These are phyloP conservation scores for Plasmodium inui DNA, from an alignment of 169 alveolate genomes.

Conservation along the genomic window DNA sequence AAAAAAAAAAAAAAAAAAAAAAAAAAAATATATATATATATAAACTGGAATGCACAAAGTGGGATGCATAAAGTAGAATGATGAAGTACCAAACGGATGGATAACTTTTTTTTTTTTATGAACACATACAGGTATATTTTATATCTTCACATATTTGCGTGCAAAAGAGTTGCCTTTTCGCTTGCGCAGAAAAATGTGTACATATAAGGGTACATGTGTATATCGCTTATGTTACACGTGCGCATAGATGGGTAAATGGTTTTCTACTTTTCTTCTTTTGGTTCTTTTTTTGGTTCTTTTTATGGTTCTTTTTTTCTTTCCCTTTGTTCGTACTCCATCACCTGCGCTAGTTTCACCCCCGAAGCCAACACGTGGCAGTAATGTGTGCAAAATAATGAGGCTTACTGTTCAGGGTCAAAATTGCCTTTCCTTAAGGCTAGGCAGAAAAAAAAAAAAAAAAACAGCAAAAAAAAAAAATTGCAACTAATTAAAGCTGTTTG, in stretches of 20 bases:
- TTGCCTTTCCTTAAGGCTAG: neutral
- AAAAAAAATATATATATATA: neutral
- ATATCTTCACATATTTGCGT: neutral
- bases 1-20: conserved; percentile 2
- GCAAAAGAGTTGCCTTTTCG: neutral
- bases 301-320: conserved; percentile 2
- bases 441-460: conserved; percentile 6
- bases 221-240: neutral
- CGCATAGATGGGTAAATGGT: neutral
- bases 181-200: neutral
- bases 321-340: neutral
- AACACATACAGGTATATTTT: neutral
- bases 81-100: neutral
- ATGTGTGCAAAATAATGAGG: conserved; percentile 52
- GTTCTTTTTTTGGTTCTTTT: neutral
- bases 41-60: neutral
- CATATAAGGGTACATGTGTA: neutral
- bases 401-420: neutral
- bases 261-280: neutral
- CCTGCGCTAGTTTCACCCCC: neutral
- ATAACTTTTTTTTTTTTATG: neutral
- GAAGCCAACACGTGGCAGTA: neutral
- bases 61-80: neutral
- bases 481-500: neutral
- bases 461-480: neutral